These are phyloP conservation scores for Schizochytrium sp. DNA, from an alignment of 108 stramenopile species.

Conservation along the genomic window DNA sequence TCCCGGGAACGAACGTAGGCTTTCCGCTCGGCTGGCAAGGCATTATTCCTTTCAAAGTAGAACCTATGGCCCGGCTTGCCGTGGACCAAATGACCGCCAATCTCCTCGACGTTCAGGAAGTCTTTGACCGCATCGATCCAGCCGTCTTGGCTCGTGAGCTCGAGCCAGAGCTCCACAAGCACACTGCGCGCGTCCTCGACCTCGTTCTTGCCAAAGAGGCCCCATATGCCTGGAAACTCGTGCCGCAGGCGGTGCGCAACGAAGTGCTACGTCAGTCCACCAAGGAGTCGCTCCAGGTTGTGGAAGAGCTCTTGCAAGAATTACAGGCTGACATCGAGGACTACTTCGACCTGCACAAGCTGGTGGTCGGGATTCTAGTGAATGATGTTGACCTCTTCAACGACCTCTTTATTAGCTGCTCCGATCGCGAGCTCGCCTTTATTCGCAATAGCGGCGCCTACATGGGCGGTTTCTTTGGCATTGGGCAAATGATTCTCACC, in stretches of 20 bases:
- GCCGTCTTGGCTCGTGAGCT: slow-evolving; percentile 64
- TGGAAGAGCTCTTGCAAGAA: slow-evolving; percentile 66
- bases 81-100: slow-evolving; percentile 78
- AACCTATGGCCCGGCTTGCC: slow-evolving; percentile 72
- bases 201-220: slow-evolving; percentile 59
- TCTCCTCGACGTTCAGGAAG: slow-evolving; percentile 70
- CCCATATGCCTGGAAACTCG: neutral
- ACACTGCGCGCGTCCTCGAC: slow-evolving; percentile 67
- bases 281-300: slow-evolving; percentile 18
- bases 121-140: slow-evolving; percentile 73
- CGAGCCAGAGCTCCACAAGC: slow-evolving; percentile 60
- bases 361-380: slow-evolving; percentile 71
- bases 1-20: slow-evolving; percentile 21
- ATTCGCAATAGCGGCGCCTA: slow-evolving; percentile 76
- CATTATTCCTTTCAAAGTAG: slow-evolving; percentile 77
- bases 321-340: slow-evolving; percentile 68
- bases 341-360: slow-evolving; percentile 74
- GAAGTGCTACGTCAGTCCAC: neutral
- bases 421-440: slow-evolving; percentile 80
- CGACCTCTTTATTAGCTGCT: slow-evolving; percentile 80
- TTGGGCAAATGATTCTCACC: slow-evolving; percentile 73
- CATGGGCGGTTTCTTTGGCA: slow-evolving; percentile 84
- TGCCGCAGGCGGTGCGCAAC: neutral
- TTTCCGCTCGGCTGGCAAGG: slow-evolving; percentile 79
- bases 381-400: slow-evolving; percentile 72